Evolutionary conservation across 2,329 filamentous ascomycete species (phyloP).

Genomic region (Pyrenophora seminiperda): DNA sequence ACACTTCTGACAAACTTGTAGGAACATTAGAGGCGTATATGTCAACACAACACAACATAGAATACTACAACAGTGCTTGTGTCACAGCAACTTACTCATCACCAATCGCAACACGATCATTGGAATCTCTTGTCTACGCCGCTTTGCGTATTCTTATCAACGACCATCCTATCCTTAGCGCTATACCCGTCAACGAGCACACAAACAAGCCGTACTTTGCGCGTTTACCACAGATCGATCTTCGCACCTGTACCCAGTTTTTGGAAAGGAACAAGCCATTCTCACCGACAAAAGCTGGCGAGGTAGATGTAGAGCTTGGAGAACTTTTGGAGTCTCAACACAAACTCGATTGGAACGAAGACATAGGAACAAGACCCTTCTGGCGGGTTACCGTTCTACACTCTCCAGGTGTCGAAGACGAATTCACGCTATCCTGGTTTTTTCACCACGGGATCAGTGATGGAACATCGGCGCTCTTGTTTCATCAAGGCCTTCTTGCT

Average conservation of each 20-base stretch:
- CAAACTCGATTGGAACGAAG: constrained; percentile 32
- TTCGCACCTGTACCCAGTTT: neutral
- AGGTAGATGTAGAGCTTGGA: constrained; percentile 41
- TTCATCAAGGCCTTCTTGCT: constrained; percentile 49
- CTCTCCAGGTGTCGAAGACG: constrained; percentile 5
- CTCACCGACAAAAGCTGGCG: neutral
- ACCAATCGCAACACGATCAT: neutral
- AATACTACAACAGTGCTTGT: neutral
- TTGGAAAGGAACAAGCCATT: neutral
- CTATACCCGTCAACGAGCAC: neutral
- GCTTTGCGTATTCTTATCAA: neutral
- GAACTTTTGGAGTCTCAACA: constrained; percentile 48
- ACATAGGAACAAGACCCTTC: constrained; percentile 31
- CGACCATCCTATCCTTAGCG: neutral
- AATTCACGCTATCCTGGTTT: constrained; percentile 52
- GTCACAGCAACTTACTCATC: neutral
- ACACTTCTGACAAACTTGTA: neutral
- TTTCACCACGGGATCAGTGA: constrained; percentile 55
- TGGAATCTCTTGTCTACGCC: neutral
- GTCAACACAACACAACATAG: neutral
- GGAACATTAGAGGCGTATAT: neutral
- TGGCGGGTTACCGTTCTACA: constrained; percentile 51
- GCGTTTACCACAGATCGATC: neutral
- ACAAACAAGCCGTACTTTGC: neutral
- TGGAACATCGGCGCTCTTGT: constrained; percentile 50